These are phyloP conservation scores for Fraxinus quadrangulata DNA, from an alignment of 257 asterid genomes.

Conservation along the genomic window DNA sequence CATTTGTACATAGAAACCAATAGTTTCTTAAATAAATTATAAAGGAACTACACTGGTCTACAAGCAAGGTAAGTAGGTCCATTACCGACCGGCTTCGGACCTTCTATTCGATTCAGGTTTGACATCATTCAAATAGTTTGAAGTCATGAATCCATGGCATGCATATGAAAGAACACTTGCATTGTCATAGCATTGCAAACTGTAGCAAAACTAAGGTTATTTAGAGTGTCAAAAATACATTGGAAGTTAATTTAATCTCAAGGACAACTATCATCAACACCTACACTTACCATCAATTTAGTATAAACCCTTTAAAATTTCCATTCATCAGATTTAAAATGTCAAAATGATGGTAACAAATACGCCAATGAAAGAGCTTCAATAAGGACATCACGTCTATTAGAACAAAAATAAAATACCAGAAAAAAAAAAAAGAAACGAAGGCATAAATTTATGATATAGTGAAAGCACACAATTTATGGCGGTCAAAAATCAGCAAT, in stretches of 20 bases:
- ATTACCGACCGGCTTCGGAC: too few relatives aligned
- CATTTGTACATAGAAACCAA: too few relatives aligned
- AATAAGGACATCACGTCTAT: not conserved
- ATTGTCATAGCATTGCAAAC: not conserved
- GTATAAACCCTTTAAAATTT: not conserved
- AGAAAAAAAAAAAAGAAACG: too few relatives aligned
- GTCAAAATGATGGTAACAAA: not conserved
- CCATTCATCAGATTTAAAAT: not conserved
- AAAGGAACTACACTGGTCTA: too few relatives aligned
- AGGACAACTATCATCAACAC: not conserved
- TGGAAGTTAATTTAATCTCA: not conserved
- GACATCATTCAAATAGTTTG: too few relatives aligned
- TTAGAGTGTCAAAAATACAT: not conserved
- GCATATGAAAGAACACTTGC: not conserved
- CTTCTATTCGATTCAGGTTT: not conserved
- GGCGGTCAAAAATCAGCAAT: too few relatives aligned
- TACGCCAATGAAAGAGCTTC: not conserved
- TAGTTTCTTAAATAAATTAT: too few relatives aligned
- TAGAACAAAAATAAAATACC: too few relatives aligned
- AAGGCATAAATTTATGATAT: too few relatives aligned
- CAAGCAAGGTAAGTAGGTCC: too few relatives aligned
- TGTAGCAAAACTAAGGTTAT: too few relatives aligned
- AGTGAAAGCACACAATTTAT: not conserved
- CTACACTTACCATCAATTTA: not conserved
- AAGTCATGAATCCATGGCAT: not conserved